Conservation (phyloP, 495 filamentous ascomycete species). For the Podospora sp. region DNA sequence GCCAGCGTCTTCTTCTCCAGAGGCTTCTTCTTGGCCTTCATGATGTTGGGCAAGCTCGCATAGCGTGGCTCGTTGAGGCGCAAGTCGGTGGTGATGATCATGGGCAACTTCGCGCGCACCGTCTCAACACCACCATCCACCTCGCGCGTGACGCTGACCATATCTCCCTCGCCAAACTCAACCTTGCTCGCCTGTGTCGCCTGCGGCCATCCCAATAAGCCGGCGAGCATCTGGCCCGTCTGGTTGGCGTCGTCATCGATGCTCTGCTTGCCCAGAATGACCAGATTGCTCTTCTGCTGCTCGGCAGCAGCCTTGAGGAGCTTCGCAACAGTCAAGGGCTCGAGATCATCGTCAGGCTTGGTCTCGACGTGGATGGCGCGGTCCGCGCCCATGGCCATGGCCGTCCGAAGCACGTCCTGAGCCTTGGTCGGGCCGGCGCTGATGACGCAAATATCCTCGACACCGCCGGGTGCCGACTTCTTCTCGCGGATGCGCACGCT, state of each 20-base stretch:
- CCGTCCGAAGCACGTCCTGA: constrained; percentile 84
- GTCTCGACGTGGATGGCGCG: constrained; percentile 81
- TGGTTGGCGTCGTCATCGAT: constrained; percentile 96
- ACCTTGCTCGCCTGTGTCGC: constrained; percentile 90
- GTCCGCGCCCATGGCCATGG: constrained; percentile 99
- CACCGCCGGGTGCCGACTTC: constrained; percentile 58
- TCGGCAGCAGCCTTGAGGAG: constrained; percentile 75
- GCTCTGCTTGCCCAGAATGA: constrained; percentile 93
- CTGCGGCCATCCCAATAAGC: constrained; percentile 87
- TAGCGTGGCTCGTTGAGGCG: constrained; percentile 94
- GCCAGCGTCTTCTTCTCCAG: constrained; percentile 84
- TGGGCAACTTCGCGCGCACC: constrained; percentile 75
- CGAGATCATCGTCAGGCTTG: constrained; percentile 66
- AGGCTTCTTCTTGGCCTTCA: constrained; percentile 99
- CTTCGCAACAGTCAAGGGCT: constrained; percentile 91
- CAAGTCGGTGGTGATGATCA: constrained; percentile 94
- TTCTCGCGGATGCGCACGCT: constrained; percentile 90
- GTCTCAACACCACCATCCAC: constrained; percentile 96
- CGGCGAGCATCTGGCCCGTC: constrained; percentile 98
- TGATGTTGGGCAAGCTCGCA: constrained; percentile 94
- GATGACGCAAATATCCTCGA: constrained; percentile 88
- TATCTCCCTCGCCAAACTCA: constrained; percentile 62
- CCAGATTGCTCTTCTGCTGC: constrained; percentile 83
- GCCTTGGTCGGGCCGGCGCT: constrained; percentile 85
- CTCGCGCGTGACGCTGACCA: constrained; percentile 78